These are phyloP conservation scores for Dactylorhiza incarnata DNA, from an alignment of 106 monocot species.

Conservation along the genomic window DNA sequence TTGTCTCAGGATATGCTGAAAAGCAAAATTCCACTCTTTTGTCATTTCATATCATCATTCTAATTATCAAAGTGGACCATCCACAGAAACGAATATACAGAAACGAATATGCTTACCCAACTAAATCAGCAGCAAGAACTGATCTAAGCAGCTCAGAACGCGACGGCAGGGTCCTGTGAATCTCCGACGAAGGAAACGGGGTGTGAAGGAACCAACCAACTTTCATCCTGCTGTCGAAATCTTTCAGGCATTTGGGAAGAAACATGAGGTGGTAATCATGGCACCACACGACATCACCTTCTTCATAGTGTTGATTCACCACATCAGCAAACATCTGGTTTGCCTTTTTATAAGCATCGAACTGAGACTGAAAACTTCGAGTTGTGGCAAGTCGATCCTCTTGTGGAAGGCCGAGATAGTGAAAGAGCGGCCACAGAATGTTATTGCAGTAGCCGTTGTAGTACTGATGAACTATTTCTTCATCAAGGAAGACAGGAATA, in stretches of 20 bases:
- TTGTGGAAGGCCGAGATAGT: constrained; percentile 93
- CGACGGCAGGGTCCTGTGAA: constrained; percentile 78
- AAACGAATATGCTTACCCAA: constrained; percentile 51
- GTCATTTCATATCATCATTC: no score
- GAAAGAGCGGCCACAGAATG: constrained; percentile 95
- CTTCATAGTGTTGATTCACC: constrained; percentile 83
- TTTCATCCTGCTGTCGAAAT: constrained; percentile 42
- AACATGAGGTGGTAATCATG: constrained; percentile 99
- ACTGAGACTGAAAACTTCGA: constrained; percentile 96
- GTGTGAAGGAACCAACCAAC: constrained; percentile 96
- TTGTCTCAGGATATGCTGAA: not conserved
- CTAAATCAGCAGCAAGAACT: constrained; percentile 77
- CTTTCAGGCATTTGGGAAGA: constrained; percentile 91
- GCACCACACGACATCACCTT: constrained; percentile 99
- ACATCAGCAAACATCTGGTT: constrained; percentile 99
- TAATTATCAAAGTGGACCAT: no score
- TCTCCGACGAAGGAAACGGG: constrained; percentile 92
- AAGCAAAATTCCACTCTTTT: no score
- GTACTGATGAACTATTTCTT: constrained; percentile 97
- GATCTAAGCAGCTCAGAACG: constrained; percentile 78
- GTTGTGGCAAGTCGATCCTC: constrained; percentile 93
- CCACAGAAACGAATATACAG: no score
- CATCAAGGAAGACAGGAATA: constrained; percentile 96
- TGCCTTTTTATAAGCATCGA: constrained; percentile 87
- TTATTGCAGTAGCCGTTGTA: constrained; percentile 99